These are phyloP conservation scores for Rhamnella rubrinervis DNA, from an alignment of 331 rosid species.

Conservation along the genomic window DNA sequence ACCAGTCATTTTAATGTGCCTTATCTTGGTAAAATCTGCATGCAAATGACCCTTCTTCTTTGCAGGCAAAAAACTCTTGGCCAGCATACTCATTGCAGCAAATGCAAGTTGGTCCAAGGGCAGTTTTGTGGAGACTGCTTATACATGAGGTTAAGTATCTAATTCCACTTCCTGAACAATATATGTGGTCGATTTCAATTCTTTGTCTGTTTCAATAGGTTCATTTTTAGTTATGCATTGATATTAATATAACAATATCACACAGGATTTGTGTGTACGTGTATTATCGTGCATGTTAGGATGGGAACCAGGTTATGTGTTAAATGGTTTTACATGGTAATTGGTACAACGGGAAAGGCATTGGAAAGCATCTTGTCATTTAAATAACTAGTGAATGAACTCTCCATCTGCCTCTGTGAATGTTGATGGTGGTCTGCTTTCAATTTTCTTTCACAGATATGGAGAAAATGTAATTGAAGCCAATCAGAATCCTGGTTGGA, in stretches of 20 bases:
- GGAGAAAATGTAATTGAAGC: constrained; percentile 75
- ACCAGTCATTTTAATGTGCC: constrained; percentile 2
- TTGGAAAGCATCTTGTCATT: not conserved
- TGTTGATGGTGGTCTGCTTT: constrained; percentile 10
- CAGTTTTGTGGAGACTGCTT: constrained; percentile 97
- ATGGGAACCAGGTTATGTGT: no score
- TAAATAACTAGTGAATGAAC: not conserved
- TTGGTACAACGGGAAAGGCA: no score
- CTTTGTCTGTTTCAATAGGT: not conserved
- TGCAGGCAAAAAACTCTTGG: constrained; percentile 90
- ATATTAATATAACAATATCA: not conserved
- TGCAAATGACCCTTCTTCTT: constrained; percentile 9
- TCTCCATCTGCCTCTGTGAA: not conserved
- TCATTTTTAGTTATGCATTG: not conserved
- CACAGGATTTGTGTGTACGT: not conserved
- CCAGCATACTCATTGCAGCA: constrained; percentile 63
- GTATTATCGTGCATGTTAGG: no score
- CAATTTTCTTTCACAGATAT: constrained; percentile 36
- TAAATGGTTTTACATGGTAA: no score
- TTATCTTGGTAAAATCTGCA: not conserved
- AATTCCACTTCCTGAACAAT: constrained; percentile 14
- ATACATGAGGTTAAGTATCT: constrained; percentile 66
- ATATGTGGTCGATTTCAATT: not conserved
- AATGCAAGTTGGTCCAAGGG: constrained; percentile 70
- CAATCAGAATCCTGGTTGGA: constrained; percentile 45